phyloP scores from a whole-genome alignment of 75 land plant species.

The Selaginella tamariscina region DNA sequence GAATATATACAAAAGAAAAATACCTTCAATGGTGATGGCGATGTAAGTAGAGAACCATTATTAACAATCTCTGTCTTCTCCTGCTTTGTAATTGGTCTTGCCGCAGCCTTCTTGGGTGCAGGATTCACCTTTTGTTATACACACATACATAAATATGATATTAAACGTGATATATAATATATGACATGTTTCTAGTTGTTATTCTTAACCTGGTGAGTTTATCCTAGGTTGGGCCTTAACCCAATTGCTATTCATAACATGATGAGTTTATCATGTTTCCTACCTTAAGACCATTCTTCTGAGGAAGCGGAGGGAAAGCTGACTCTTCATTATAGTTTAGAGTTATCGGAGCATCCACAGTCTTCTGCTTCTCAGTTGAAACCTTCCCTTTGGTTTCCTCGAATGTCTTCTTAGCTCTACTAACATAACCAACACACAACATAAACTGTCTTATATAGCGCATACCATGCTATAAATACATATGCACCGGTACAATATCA shows the following conservation, averaged over 20 bases:
- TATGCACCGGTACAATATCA: background rate
- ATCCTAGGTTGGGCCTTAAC: background rate
- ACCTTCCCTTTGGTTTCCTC: background rate
- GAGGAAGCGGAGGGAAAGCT: slow-evolving; percentile 66
- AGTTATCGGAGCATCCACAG: slow-evolving; percentile 59
- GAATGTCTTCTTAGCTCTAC: background rate
- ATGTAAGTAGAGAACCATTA: background rate
- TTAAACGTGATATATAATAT: too few species aligned
- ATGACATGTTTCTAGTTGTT: too few species aligned
- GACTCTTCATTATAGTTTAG: slow-evolving; percentile 37
- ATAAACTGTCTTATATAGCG: too few species aligned
- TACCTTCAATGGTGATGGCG: background rate
- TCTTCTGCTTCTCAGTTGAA: slow-evolving; percentile 11
- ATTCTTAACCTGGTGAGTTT: too few species aligned
- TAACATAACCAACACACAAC: too few species aligned
- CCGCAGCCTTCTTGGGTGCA: too few species aligned
- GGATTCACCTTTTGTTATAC: too few species aligned
- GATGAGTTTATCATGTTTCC: background rate
- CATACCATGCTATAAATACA: too few species aligned
- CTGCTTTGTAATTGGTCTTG: too few species aligned
- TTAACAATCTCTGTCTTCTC: background rate
- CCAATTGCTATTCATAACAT: background rate
- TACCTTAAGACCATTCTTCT: slow-evolving; percentile 24
- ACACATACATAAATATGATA: too few species aligned
- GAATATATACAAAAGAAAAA: too few species aligned